Conservation (phyloP, 345 rosid genomes). For the Brassica rapa region DNA sequence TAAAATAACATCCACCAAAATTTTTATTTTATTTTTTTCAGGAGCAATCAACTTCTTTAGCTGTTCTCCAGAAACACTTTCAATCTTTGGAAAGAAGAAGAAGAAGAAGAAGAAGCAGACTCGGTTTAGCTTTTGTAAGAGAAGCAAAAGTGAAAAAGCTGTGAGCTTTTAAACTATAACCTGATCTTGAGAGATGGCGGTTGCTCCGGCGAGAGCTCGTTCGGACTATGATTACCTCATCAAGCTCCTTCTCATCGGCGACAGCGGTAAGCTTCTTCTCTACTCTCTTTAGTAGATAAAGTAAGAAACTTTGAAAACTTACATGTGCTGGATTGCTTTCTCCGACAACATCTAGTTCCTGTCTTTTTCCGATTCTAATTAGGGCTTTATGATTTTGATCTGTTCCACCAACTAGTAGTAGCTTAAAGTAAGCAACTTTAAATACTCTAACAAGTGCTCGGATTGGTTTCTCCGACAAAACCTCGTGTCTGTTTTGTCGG, state of each 20-base stretch:
- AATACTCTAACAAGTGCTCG: not conserved
- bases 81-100: conserved; percentile 6
- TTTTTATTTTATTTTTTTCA: not conserved
- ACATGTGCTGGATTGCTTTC: not conserved
- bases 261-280: conserved; percentile 44
- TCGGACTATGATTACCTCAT: conserved; percentile 57
- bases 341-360: not conserved
- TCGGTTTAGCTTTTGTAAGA: not conserved
- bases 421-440: not conserved
- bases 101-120: not conserved
- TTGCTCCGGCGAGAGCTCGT: conserved; percentile 60
- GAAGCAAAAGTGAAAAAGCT: conserved; percentile 1
- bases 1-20: conserved; percentile 15
- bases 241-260: conserved; percentile 58
- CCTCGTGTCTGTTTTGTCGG: not conserved
- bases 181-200: conserved; percentile 43
- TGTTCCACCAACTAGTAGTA: not conserved
- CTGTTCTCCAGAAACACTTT: conserved; percentile 11
- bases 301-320: not conserved
- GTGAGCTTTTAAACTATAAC: not conserved
- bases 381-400: conserved; percentile 25
- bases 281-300: not conserved
- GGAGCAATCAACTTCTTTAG: conserved; percentile 31
- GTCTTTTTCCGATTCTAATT: conserved; percentile 4
- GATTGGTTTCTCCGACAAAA: not conserved